Base-by-base conservation (phyloP, 352 stramenopile species). In the Pythium rhizo-oryzae region DNA sequence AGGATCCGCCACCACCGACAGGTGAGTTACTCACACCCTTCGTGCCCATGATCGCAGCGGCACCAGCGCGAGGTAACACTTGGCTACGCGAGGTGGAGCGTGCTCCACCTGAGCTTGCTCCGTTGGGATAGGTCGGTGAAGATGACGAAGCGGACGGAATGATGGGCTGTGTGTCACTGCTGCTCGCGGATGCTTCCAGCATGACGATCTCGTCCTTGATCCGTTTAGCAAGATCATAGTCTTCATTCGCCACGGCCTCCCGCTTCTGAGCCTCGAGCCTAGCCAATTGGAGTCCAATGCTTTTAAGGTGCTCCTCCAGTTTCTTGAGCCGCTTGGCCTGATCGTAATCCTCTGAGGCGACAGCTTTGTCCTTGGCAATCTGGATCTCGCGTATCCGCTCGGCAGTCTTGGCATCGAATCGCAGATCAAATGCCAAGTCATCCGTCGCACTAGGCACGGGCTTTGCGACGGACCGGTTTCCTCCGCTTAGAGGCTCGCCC, bases 341-440 rank as follows among this genome's bases (percentile, higher is more conserved):
- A 59, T 97, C 90, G 67, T 97, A 98, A 75, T 98, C 92, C 64
- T 98, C 94, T 28, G 82, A 81, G 1, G 88, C 85, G 19, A 96
- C 83, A 0, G 94, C 87, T 43, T 91, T 82, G 44, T 94, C 78
- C 60, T 96, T 97, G 12, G 90, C 91, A 25, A 82, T 62, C 55
- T 97, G 87, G 46, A 98, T 87, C 63, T 97, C 89, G n/a, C 87
- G 78, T 62, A 98, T 96, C 61, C 79, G 84, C 16, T 89, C 76
- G 0, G 92, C 90, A 2, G 91, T 98, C 67, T 95, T 91, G 23
- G 83, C 81, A 59, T 98, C 93, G 60, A 98, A 96, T 28, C 91
- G 86, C 79, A 98, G 78, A 60, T 97, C 87, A 21, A 96, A 89
- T 41, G 80, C 81, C 49, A 91, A 59, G 61, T 96, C 87, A 28